Evolutionary conservation across 2,329 filamentous ascomycete genomes (phyloP), one percentile per base, ranked within the genome.

Genomic region (Fusarium drepaniforme): DNA sequence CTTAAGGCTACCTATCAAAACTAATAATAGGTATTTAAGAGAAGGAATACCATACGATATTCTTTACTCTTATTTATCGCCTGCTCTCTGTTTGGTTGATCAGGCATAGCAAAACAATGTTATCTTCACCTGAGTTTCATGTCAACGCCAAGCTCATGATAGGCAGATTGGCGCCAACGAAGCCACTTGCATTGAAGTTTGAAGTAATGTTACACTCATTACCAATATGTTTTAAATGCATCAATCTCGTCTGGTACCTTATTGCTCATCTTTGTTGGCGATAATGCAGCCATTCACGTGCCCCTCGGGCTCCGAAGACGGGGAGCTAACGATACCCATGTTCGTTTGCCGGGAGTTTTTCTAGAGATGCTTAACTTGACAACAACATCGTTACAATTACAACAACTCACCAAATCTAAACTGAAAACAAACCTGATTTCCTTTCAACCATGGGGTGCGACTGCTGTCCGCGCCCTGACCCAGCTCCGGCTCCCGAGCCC

Each of bases 381-480:
- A 40, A 35, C 58, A 53, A 57, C 58, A 44, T 38, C 40, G 16
- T 12, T 18, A 28, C 25, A 30, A 6, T 9, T 15, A 23, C 21
- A 30, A 6, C 8, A 16, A 15, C 15, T 16, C 40, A 25, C 11
- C 23, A 38, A 64, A 40, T 57, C 21, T 40, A n/a, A n/a, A n/a
- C n/a, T n/a, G n/a, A n/a, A n/a, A n/a, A 30, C 25, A 37, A 44
- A 8, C 18, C 0, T 21, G 28, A n/a, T 56, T 28, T 37, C 25
- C 13, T 23, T 38, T 51, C n/a, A 61, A 65, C 13, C 15, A 77
- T 77, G 75, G 70, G 42, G 33, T 70, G 72, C 42, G 66, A 68
- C 57, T 77, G 75, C 35, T 77, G 75, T 51, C 51, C 51, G 12
- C 70, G 67, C 12, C 70, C 72, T 33, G 51, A 56, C 40, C 66